Evolutionary conservation across 208 protist species (phyloP).

Genomic region (Acanthamoeba polyphaga): DNA sequence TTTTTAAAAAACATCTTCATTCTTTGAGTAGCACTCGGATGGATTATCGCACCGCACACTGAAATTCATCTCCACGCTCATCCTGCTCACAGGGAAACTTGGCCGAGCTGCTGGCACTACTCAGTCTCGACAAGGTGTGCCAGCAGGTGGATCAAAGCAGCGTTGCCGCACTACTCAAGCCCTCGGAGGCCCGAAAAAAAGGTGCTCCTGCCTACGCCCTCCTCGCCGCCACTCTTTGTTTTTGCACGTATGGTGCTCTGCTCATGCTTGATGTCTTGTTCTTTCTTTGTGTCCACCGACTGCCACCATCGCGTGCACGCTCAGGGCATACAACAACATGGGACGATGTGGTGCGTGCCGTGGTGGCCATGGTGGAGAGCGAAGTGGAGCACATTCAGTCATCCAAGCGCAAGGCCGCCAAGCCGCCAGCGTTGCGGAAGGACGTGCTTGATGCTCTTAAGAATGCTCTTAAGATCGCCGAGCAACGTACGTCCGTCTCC

Average conservation of each 20-base stretch:
- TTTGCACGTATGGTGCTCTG: not conserved
- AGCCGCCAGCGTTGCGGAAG: slow-evolving; percentile 9
- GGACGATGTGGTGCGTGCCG: slow-evolving; percentile 33
- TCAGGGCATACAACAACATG: slow-evolving; percentile 20
- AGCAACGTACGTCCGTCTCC: slow-evolving; percentile 25
- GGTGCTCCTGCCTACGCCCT: not conserved
- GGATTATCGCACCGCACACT: not conserved
- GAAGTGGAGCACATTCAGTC: slow-evolving; percentile 30
- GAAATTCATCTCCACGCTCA: not conserved
- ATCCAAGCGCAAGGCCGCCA: slow-evolving; percentile 15
- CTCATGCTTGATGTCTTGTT: not conserved
- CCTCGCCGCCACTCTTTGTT: not conserved
- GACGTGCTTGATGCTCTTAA: slow-evolving; percentile 20
- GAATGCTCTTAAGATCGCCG: slow-evolving; percentile 10
- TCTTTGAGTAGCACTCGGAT: no score
- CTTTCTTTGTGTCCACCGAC: no score
- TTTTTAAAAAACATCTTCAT: not conserved
- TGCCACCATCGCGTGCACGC: no score
- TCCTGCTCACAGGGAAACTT: not conserved
- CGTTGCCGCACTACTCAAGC: not conserved
- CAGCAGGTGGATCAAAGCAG: slow-evolving; percentile 55
- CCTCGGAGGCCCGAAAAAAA: not conserved
- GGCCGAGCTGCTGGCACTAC: slow-evolving; percentile 24
- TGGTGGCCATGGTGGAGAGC: slow-evolving; percentile 36
- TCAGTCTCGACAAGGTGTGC: slow-evolving; percentile 60